Evolutionary conservation across 164 flowering plant species (phyloP), one percentile per base, ranked within the genome.

Genomic region (Akebia trifoliata): DNA sequence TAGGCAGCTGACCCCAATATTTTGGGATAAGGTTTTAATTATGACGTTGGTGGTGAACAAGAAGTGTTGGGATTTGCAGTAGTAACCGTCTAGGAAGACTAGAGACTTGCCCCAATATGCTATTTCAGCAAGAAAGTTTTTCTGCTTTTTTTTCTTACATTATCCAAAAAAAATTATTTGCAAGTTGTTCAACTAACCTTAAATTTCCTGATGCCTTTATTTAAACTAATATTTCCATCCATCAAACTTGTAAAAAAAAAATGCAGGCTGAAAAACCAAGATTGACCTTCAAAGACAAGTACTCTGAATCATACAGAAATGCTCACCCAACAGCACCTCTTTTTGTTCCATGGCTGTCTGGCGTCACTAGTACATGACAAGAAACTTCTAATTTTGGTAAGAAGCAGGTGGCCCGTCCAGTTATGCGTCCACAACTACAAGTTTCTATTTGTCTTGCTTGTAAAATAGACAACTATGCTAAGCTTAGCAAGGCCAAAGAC

Each of bases 321-420:
- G 56, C 85, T 18, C 97, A 90, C 56, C 90, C 96, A 15, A 68
- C 73, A 15, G 96, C 94, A 0, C 98, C 98, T 0, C 24, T 78
- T 29, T n/a, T 78, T 36, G 97, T 93, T 58, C 96, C 96, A 6
- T 93, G 98, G 98, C 74, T 80, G 15, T 75, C 98, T 50, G 98
- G 98, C 63, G 81, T 90, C 31, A 57, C 75, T 22, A 56, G 77
- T 37, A 44, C 60, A 53, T 79, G 80, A 83, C 21, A 24, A 52
- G 48, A 29, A 39, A 14, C 28, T 42, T 64, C 48, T 39, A 31
- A 30, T 49, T 57, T 29, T 40, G 57, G 32, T 11, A 12, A 43
- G 54, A 20, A 44, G 31, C 42, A 50, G 60, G 10, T 22, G 11
- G 36, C 53, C 35, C 4, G 24, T 37, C 40, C 8, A 18, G 24